A percentile compares a stretch with the other conserved stretches of the same genome.
Conservation (phyloP, 2,329 filamentous ascomycete species). For the Alternaria novae-zelandiae region DNA sequence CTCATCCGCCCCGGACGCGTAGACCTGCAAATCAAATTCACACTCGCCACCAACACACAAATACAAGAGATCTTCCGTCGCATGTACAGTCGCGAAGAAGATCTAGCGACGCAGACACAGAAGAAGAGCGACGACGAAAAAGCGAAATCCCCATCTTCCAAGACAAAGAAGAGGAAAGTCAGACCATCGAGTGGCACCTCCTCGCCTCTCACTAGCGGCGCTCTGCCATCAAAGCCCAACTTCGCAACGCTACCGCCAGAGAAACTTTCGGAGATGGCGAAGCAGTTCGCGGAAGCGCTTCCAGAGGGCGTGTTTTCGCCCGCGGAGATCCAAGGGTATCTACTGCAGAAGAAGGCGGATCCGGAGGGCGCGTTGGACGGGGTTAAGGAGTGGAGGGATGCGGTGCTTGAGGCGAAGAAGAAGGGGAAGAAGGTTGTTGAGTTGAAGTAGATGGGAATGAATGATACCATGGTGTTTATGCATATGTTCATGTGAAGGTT, state of each 20-base stretch:
- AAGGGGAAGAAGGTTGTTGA: conserved; percentile 10
- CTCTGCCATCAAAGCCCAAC: neutral
- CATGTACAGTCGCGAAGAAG: conserved; percentile 23
- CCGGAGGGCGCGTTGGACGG: conserved; percentile 5
- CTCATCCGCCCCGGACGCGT: conserved; percentile 68
- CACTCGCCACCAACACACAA: conserved; percentile 16
- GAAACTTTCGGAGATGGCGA: neutral
- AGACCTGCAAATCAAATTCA: conserved; percentile 52
- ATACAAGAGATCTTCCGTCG: conserved; percentile 22
- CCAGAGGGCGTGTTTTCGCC: conserved; percentile 15
- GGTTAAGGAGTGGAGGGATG: conserved; percentile 4
- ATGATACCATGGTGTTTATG: neutral
- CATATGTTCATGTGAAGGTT: neutral
- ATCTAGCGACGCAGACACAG: neutral
- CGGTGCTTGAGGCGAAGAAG: conserved; percentile 7
- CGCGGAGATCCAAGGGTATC: conserved; percentile 19
- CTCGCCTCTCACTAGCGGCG: too few species aligned
- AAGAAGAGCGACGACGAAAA: neutral
- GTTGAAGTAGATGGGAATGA: neutral
- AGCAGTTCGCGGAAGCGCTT: conserved; percentile 10
- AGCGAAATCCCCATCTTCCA: neutral
- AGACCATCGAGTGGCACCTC: neutral
- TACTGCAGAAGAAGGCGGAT: conserved; percentile 14
- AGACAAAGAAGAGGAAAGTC: neutral
- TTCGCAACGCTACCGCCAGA: neutral